These are phyloP conservation scores for Didymellaceae sp. DNA, from an alignment of 2,329 filamentous ascomycete genomes.

Conservation along the genomic window DNA sequence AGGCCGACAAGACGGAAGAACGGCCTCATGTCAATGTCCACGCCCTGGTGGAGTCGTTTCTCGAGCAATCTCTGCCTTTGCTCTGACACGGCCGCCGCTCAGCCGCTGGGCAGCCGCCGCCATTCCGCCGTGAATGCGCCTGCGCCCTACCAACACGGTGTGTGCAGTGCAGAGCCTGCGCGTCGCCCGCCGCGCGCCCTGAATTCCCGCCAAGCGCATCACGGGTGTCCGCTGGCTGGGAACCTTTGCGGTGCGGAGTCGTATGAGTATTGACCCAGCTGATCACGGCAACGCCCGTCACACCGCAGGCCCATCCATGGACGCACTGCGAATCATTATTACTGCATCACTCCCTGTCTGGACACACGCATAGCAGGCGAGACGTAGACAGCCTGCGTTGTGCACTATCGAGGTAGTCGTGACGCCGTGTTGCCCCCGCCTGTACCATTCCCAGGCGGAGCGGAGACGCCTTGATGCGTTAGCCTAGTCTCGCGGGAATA, in stretches of 20 bases:
- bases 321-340: conserved; percentile 7
- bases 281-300: conserved; percentile 15
- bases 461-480: conserved; percentile 2
- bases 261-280: conserved; percentile 10
- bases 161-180: background rate
- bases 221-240: conserved; percentile 32
- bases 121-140: background rate
- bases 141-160: too few relatives aligned
- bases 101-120: conserved; percentile 1
- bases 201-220: conserved; percentile 18
- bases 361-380: conserved; percentile 8
- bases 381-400: too few relatives aligned
- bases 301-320: conserved; percentile 2
- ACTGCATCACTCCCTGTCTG: conserved; percentile 5
- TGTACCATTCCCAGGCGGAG: conserved; percentile 7
- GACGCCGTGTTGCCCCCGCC: conserved; percentile 6
- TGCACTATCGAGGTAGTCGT: conserved; percentile 2
- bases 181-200: conserved; percentile 14
- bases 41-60: conserved; percentile 5
- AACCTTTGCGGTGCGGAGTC: conserved; percentile 8
- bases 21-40: conserved; percentile 8
- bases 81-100: background rate
- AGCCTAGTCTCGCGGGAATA: conserved; percentile 23
- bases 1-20: conserved; percentile 20
- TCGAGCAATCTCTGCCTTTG: background rate